A percentile compares a stretch with the other conserved stretches of the same genome.
Conservation (phyloP, 2,329 filamentous ascomycete species). For the Fusarium sp. region DNA sequence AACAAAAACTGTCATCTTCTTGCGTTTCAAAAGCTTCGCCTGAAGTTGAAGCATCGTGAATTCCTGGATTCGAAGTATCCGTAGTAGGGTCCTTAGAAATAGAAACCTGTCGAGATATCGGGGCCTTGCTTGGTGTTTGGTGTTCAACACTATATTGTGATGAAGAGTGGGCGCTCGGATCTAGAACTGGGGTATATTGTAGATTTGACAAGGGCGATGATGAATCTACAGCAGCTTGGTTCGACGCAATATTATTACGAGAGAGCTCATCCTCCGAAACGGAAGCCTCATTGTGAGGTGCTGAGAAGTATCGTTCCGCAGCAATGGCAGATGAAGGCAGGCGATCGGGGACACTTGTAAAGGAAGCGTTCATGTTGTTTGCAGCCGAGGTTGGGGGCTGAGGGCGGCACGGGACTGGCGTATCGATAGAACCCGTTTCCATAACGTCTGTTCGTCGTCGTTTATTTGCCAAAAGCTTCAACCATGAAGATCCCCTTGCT, state of each 20-base stretch:
- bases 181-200: conserved; percentile 18
- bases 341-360: conserved; percentile 39
- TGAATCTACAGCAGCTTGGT: conserved; percentile 45
- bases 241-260: conserved; percentile 17
- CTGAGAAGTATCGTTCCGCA: conserved; percentile 6
- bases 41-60: not conserved
- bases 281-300: not conserved
- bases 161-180: conserved; percentile 5
- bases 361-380: conserved; percentile 31
- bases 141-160: conserved; percentile 21
- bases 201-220: conserved; percentile 50
- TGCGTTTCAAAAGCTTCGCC: conserved; percentile 47
- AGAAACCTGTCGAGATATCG: not conserved
- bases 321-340: conserved; percentile 33
- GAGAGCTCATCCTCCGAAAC: conserved; percentile 37
- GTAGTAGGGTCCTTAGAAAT: not conserved
- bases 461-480: conserved; percentile 52
- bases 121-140: conserved; percentile 23
- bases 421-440: conserved; percentile 43
- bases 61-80: not conserved
- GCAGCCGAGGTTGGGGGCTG: conserved; percentile 4
- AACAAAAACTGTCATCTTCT: conserved; percentile 54
- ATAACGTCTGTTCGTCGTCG: conserved; percentile 44
- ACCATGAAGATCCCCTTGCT: conserved; percentile 51
- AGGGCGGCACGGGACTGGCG: conserved; percentile 32